phyloP scores from a whole-genome alignment of 306 rosid species.

The Sindora glabra region DNA sequence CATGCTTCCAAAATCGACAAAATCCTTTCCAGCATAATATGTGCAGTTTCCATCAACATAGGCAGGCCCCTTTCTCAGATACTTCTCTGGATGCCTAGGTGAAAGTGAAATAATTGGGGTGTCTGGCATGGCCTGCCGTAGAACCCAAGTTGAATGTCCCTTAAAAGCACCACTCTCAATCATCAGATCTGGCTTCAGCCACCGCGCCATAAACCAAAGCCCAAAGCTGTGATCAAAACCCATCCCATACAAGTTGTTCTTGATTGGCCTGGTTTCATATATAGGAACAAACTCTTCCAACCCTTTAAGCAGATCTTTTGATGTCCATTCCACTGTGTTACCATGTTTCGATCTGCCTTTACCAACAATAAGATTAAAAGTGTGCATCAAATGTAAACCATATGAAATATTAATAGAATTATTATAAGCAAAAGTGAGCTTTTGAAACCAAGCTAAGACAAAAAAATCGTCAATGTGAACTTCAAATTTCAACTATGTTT shows the following conservation, averaged over 20 bases:
- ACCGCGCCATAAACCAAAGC: slow-evolving; percentile 87
- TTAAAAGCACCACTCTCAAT: slow-evolving; percentile 98
- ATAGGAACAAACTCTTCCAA: slow-evolving; percentile 87
- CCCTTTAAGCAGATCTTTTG: slow-evolving; percentile 82
- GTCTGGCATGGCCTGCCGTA: slow-evolving; percentile 91
- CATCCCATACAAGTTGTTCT: slow-evolving; percentile 89
- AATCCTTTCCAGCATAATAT: slow-evolving; percentile 91
- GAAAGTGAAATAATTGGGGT: slow-evolving; percentile 68
- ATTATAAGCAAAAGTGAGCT: slow-evolving; percentile 18
- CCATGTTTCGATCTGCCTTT: slow-evolving; percentile 99
- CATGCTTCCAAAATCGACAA: slow-evolving; percentile 86
- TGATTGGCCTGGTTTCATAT: slow-evolving; percentile 83
- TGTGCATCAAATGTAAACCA: slow-evolving; percentile 25
- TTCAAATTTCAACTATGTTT: slow-evolving; percentile 8
- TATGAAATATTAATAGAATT: neutral
- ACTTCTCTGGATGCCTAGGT: slow-evolving; percentile 96
- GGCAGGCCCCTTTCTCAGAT: slow-evolving; percentile 90
- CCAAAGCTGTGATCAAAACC: slow-evolving; percentile 99
- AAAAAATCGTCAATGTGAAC: neutral
- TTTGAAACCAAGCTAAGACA: slow-evolving; percentile 5
- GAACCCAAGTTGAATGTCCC: slow-evolving; percentile 98
- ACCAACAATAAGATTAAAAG: slow-evolving; percentile 73
- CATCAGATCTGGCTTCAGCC: slow-evolving; percentile 93
- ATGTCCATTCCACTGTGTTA: slow-evolving; percentile 85
- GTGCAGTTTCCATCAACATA: slow-evolving; percentile 94